phyloP scores from a whole-genome alignment of 2,329 filamentous ascomycete genomes.

The Colletotrichum sp. region DNA sequence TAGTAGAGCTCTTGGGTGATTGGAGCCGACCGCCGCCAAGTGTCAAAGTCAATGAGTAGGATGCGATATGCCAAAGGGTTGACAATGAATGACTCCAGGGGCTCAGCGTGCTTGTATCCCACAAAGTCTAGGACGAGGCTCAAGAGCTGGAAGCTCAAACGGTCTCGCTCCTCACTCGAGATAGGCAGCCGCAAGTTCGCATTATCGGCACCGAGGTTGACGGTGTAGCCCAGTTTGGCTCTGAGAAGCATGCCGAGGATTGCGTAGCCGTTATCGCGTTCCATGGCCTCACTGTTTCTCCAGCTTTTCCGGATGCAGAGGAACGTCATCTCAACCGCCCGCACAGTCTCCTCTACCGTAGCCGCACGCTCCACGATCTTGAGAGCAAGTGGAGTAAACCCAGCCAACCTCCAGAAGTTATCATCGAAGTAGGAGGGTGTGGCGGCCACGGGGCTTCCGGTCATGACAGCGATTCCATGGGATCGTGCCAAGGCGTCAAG shows the following conservation, averaged over 20 bases:
- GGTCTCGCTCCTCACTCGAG: conserved; percentile 58
- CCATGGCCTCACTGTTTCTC: conserved; percentile 98
- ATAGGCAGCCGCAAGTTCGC: conserved; percentile 45
- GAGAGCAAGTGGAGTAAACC: conserved; percentile 83
- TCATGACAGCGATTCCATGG: conserved; percentile 82
- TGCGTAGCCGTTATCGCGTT: conserved; percentile 91
- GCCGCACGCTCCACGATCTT: conserved; percentile 82
- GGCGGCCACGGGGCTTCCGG: conserved; percentile 81
- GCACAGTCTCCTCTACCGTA: conserved; percentile 72
- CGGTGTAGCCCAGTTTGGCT: conserved; percentile 73
- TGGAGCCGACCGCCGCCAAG: conserved; percentile 82
- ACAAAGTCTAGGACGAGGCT: conserved; percentile 83
- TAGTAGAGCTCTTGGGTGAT: conserved; percentile 90
- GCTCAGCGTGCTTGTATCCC: conserved; percentile 81
- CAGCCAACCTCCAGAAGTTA: conserved; percentile 90
- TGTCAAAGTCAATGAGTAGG: conserved; percentile 88
- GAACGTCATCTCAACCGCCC: conserved; percentile 84
- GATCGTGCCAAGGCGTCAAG: conserved; percentile 85
- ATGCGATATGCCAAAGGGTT: conserved; percentile 95
- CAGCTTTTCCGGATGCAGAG: conserved; percentile 88
- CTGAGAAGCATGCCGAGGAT: conserved; percentile 84
- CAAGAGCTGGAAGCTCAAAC: conserved; percentile 68
- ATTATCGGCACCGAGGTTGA: conserved; percentile 32
- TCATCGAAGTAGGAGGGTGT: conserved; percentile 88
- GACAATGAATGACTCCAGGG: conserved; percentile 89